Percentiles rank a stretch among this genome's conserved stretches.
Evolutionary conservation across 306 rosid genomes (phyloP).

Genomic region (Elaeagnus macrophylla): DNA sequence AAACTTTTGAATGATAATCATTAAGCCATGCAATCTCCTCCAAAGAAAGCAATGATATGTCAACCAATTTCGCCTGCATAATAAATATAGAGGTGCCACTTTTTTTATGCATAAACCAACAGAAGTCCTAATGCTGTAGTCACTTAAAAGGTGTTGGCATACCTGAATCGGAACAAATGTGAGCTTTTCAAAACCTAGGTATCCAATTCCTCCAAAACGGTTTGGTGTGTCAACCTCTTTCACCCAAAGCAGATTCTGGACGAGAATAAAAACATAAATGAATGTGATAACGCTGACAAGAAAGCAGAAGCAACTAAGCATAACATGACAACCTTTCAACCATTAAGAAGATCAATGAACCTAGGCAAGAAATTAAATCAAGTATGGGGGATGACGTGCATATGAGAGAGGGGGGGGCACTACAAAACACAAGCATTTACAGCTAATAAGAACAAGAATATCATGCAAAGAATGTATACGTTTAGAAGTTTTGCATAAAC

Average conservation of each 20-base stretch:
- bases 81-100: no score
- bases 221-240: slow-evolving; percentile 56
- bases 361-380: no score
- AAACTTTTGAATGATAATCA: slow-evolving; percentile 72
- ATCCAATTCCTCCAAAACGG: slow-evolving; percentile 71
- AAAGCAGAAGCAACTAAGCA: not conserved
- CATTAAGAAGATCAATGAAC: no score
- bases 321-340: no score
- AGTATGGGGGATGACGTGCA: no score
- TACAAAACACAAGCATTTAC: no score
- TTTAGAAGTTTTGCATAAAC: no score
- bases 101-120: no score
- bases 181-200: slow-evolving; percentile 85
- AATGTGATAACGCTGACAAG: not conserved
- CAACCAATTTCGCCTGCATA: slow-evolving; percentile 74
- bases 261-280: slow-evolving; percentile 11
- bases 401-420: no score
- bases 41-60: slow-evolving; percentile 61
- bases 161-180: slow-evolving; percentile 91
- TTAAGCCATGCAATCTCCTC: slow-evolving; percentile 71
- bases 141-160: slow-evolving; percentile 9
- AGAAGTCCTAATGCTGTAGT: not conserved
- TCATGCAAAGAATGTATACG: no score
- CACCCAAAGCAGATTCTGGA: slow-evolving; percentile 81
- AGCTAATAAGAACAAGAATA: no score